Evolutionary conservation across 352 stramenopile genomes (phyloP).

Genomic region (Phytophthora cryptogea): DNA sequence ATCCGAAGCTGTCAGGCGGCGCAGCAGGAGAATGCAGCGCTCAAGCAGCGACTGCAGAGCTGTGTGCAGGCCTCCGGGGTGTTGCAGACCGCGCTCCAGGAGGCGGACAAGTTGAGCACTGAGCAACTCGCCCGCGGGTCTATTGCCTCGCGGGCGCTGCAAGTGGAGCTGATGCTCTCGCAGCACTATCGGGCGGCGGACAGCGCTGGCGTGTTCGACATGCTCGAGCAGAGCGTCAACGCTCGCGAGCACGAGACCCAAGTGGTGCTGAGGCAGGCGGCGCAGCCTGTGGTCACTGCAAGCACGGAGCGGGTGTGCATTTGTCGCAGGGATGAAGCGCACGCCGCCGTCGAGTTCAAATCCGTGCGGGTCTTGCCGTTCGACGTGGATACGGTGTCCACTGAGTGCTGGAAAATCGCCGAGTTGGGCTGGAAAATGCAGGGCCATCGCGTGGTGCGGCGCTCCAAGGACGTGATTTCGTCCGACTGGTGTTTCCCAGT

Average conservation of each 20-base stretch:
- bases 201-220: slow-evolving; percentile 14
- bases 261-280: slow-evolving; percentile 1
- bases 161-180: slow-evolving; percentile 20
- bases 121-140: slow-evolving; percentile 12
- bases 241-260: slow-evolving; percentile 15
- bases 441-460: slow-evolving; percentile 9
- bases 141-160: slow-evolving; percentile 17
- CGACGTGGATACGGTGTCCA: slow-evolving; percentile 16
- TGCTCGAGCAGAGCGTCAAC: slow-evolving; percentile 26
- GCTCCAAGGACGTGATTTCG: slow-evolving; percentile 16
- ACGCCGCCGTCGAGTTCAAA: slow-evolving; percentile 22
- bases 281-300: slow-evolving; percentile 12
- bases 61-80: slow-evolving; percentile 20
- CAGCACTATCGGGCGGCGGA: background rate
- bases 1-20: slow-evolving; percentile 7
- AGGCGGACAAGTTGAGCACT: slow-evolving; percentile 4
- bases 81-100: slow-evolving; percentile 18
- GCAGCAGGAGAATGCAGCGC: slow-evolving; percentile 17
- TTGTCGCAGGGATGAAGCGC: slow-evolving; percentile 17
- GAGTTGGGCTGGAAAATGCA: slow-evolving; percentile 12
- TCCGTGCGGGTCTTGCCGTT: slow-evolving; percentile 20
- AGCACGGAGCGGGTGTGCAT: slow-evolving; percentile 24
- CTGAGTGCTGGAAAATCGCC: slow-evolving; percentile 21
- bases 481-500: slow-evolving; percentile 25
- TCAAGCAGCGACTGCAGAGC: slow-evolving; percentile 19